phyloP scores from a whole-genome alignment of 306 rosid species.

The Trichosanthes cucumerina region DNA sequence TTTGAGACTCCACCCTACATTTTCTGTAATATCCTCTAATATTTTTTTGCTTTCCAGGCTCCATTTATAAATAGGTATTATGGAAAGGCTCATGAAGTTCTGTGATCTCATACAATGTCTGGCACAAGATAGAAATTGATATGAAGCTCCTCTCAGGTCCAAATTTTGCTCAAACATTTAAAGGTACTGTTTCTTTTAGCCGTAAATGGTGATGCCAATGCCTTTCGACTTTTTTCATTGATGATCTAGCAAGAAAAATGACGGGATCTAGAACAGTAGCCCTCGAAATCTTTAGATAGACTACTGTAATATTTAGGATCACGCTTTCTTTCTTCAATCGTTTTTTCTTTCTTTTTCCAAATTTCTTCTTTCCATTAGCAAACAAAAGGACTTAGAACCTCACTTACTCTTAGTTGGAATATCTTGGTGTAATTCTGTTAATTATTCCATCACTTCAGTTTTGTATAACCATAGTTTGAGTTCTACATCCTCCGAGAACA shows the following conservation, averaged over 20 bases:
- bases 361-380: neutral
- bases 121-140: neutral
- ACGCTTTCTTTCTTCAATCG: neutral
- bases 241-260: neutral
- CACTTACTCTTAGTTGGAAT: neutral
- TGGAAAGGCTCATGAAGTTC: conserved; percentile 80
- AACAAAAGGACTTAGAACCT: neutral
- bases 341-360: neutral
- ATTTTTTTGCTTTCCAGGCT: conserved; percentile 29
- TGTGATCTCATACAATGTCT: conserved; percentile 23
- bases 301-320: conserved; percentile 3
- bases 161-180: neutral
- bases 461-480: conserved; percentile 1
- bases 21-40: neutral
- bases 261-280: neutral
- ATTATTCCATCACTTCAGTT: neutral
- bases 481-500: neutral
- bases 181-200: neutral
- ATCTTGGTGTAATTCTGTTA: neutral
- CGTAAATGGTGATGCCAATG: neutral
- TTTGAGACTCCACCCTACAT: neutral
- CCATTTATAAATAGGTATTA: conserved; percentile 76
- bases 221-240: neutral
- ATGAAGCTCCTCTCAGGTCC: neutral
- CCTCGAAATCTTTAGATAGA: neutral